These are phyloP conservation scores for Mycena filopes DNA, from an alignment of 768 basidiomycete genomes.

Conservation along the genomic window DNA sequence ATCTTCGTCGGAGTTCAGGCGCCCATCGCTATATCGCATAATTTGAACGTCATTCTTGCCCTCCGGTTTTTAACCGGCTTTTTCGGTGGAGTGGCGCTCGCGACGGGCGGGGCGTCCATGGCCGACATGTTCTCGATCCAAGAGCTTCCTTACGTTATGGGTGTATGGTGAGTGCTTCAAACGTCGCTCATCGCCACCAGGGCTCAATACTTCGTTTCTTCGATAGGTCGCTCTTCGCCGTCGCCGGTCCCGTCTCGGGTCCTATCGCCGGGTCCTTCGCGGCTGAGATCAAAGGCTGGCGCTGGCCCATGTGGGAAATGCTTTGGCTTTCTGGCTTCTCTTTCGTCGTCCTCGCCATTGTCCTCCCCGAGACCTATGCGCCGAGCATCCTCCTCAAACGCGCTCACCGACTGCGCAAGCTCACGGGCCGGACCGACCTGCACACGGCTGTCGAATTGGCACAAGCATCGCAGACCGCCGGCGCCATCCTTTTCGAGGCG, in stretches of 20 bases:
- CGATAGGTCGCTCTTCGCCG: slow-evolving; percentile 24
- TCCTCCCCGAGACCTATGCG: slow-evolving; percentile 43
- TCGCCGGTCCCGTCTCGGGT: slow-evolving; percentile 41
- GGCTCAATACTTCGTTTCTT: no score
- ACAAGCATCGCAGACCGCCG: slow-evolving; percentile 25
- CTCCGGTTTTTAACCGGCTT: slow-evolving; percentile 47
- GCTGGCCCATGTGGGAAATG: slow-evolving; percentile 46
- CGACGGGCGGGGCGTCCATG: slow-evolving; percentile 35
- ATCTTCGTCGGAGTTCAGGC: slow-evolving; percentile 45
- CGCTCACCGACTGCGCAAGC: slow-evolving; percentile 41
- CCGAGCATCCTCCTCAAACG: slow-evolving; percentile 41
- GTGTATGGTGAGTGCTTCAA: not conserved
- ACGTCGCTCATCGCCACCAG: no score
- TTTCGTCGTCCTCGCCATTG: slow-evolving; percentile 38
- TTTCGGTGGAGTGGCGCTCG: slow-evolving; percentile 43
- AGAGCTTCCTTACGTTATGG: slow-evolving; percentile 18
- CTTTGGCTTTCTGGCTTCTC: slow-evolving; percentile 42
- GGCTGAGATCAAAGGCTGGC: slow-evolving; percentile 42
- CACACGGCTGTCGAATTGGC: slow-evolving; percentile 38
- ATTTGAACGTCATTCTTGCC: slow-evolving; percentile 42
- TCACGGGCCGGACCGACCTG: slow-evolving; percentile 38
- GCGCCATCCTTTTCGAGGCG: slow-evolving; percentile 34
- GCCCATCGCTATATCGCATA: slow-evolving; percentile 43
- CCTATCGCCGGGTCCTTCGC: slow-evolving; percentile 45
- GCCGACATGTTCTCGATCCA: slow-evolving; percentile 12